Evolutionary conservation across 2,329 filamentous ascomycete genomes (phyloP), one percentile per base, ranked within the genome.

Genomic region (Cytospora paraplurivora): DNA sequence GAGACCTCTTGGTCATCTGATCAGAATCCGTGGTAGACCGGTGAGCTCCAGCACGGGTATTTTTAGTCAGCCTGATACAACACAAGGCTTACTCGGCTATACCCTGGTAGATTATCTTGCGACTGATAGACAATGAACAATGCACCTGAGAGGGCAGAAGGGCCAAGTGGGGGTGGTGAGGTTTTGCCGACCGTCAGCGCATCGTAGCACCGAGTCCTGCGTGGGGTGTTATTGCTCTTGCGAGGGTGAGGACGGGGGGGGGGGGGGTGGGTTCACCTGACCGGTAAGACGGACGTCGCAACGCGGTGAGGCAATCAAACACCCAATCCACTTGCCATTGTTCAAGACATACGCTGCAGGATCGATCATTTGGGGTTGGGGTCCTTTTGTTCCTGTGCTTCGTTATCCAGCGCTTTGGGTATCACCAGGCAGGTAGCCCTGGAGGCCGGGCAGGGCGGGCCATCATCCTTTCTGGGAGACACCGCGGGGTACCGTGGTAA

Each of bases 1-100:
- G 44, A n/a, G 17, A 7, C 6, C 47, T 56, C 38, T 27, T 49
- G 19, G 51, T 65, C 63, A 63, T 65, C 32, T 65, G 63, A 65
- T 60, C 41, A 47, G 47, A 47, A 55, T 49, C 56, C 44, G 54
- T 54, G 52, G 51, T 49, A 63, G 56, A 59, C 62, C 62, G 62
- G 56, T 57, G 41, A 27, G 49, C 50, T 53, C 17, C n/a, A 60
- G 21, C 52, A 49, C 44, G 49, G 59, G 8, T 5, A 41, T n/a
- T 17, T 34, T 34, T 50, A 55, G 33, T 56, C 34, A 56, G 59
- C 59, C 63, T 50, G 54, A 56, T 49, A 65, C 53, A 50, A 56
- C n/a, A 37, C 56, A 17, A 56, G 59, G 63, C 63, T 47, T 34
- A 65, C 51, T 62, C 44, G 41, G 63, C 44, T 32, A 19, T 34